Conservation (phyloP, 345 rosid species). For the Tarenaya hassleriana region DNA sequence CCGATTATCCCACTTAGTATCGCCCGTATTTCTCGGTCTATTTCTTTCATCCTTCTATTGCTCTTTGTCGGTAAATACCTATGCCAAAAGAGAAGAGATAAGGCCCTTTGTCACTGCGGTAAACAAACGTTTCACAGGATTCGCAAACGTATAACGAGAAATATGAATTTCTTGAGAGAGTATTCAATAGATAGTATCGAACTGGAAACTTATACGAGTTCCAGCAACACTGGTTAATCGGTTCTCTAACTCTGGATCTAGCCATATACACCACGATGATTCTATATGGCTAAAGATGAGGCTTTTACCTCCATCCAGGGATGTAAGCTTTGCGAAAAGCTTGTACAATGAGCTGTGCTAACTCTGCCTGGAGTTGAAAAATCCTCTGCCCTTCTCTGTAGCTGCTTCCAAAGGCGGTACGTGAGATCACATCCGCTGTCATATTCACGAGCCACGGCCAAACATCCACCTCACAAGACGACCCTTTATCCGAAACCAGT, state of each 20-base stretch:
- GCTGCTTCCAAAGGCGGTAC: conserved; percentile 39
- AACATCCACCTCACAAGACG: conserved; percentile 28
- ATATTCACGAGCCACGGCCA: conserved; percentile 35
- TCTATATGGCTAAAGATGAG: no score
- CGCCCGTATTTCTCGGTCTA: conserved; percentile 27
- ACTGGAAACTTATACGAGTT: no score
- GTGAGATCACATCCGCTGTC: conserved; percentile 37
- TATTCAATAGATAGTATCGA: no score
- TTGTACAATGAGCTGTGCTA: conserved; percentile 25
- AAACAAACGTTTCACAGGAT: no score
- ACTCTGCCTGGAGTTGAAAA: conserved; percentile 29
- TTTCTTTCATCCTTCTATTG: conserved; percentile 34
- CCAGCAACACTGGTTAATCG: no score
- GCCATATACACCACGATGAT: background rate
- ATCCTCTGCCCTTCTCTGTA: conserved; percentile 34
- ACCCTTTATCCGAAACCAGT: conserved; percentile 21
- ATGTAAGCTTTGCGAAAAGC: conserved; percentile 30
- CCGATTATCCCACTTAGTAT: conserved; percentile 31
- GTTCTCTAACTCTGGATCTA: no score
- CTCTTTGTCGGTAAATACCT: conserved; percentile 47
- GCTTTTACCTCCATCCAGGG: conserved; percentile 27
- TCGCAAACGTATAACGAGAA: no score
- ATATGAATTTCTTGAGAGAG: no score
- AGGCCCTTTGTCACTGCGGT: no score
- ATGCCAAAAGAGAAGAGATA: conserved; percentile 4